Evolutionary conservation across 495 filamentous ascomycete species (phyloP), one percentile per base, ranked within the genome.

Genomic region (Penicillium ucsense): DNA sequence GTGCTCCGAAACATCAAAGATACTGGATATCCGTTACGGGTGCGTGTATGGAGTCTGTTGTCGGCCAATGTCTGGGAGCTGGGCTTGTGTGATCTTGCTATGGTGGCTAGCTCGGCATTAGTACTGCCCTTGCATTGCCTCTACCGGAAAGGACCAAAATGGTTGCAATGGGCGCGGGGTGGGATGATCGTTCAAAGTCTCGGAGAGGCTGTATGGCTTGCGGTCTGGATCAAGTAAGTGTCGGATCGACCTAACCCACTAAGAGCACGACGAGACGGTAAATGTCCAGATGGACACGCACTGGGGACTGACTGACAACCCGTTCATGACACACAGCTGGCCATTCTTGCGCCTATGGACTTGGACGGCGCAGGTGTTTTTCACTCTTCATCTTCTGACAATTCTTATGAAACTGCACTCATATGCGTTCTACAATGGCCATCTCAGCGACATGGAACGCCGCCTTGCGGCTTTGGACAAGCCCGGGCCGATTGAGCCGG

Each of bases 361-460:
- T 40, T 87, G 83, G 83, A 98, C 92, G 5, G 84, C 91, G 29
- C 92, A 98, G 60, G 92, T 97, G 37, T 97, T 89, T 64, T 82
- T 98, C 51, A 84, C 90, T 8, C 77, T 98, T 10, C 92, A 98
- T 61, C 83, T 88, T 35, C 77, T 98, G 60, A 82, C 85, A 9
- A 71, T 98, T 5, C 80, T 96, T 29, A 98, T 98, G 92, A 98
- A 98, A 70, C 88, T 98, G 75, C 92, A 98, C 60, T 95, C 90
- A 0, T 98, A 96, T 60, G 85, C 88, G 29, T 97, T 96, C 67
- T 98, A 98, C 69, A 95, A 92, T 58, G 92, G 92, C 3, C 92
- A 98, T 67, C 78, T 98, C 5, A 89, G 84, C 49, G 85, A 89
- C 56, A 94, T 86, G 0, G 78, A 89, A 64, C 82, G 83, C 53